phyloP scores from a whole-genome alignment of 768 basidiomycete genomes.

The Mycena kentingensis region DNA sequence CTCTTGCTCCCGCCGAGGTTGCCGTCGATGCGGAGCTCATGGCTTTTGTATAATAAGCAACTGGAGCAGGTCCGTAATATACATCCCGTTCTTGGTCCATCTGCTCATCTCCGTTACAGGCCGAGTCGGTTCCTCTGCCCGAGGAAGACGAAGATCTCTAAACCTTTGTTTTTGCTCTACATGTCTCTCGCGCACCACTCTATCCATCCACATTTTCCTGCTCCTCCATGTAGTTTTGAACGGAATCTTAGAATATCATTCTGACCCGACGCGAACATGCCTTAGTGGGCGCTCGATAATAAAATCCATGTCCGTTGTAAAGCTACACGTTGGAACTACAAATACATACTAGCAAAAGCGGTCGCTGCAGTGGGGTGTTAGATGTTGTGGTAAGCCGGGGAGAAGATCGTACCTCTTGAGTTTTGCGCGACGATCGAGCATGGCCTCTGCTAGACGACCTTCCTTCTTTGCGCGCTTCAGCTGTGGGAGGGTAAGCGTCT shows the following conservation, averaged over 20 bases:
- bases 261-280: background rate
- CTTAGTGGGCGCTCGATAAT: too few species aligned
- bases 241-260: slow-evolving; percentile 1
- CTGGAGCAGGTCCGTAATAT: slow-evolving; percentile 57
- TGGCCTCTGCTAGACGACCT: slow-evolving; percentile 76
- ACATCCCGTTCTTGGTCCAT: slow-evolving; percentile 8
- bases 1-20: slow-evolving; percentile 93
- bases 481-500: slow-evolving; percentile 36
- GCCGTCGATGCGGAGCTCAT: slow-evolving; percentile 78
- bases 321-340: slow-evolving; percentile 23
- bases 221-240: slow-evolving; percentile 4
- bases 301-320: slow-evolving; percentile 8
- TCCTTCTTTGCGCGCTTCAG: slow-evolving; percentile 79
- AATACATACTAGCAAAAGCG: slow-evolving; percentile 46
- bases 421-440: slow-evolving; percentile 79
- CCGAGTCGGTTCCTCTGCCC: slow-evolving; percentile 90
- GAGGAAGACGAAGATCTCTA: slow-evolving; percentile 94
- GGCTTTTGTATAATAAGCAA: slow-evolving; percentile 76
- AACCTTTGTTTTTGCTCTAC: slow-evolving; percentile 17
- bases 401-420: slow-evolving; percentile 65
- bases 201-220: slow-evolving; percentile 6
- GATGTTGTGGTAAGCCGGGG: background rate
- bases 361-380: slow-evolving; percentile 36
- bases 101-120: slow-evolving; percentile 44
- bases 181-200: background rate